Evolutionary conservation across 805 yeast genomes (phyloP).

Genomic region (Myxozyma vanderwaltii): DNA sequence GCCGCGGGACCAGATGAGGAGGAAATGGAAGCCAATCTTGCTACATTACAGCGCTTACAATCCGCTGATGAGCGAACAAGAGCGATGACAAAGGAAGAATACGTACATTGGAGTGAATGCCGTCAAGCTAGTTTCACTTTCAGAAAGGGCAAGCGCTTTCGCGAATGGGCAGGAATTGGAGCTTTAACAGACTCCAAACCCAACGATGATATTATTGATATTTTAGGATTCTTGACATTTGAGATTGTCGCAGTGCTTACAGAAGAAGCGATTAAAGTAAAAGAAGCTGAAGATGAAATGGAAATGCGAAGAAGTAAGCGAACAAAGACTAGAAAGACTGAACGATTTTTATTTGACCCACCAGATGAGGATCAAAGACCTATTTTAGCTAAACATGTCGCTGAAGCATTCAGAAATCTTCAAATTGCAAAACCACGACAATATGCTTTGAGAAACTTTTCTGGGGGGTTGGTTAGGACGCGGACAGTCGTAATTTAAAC

Average conservation of each 20-base stretch:
- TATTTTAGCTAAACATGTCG: constrained; percentile 73
- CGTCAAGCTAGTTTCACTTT: constrained; percentile 96
- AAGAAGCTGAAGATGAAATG: constrained; percentile 63
- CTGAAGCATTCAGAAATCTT: constrained; percentile 84
- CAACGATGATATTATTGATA: constrained; percentile 94
- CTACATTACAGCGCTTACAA: constrained; percentile 84
- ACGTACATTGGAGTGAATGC: constrained; percentile 98
- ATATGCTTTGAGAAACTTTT: constrained; percentile 67
- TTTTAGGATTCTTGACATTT: constrained; percentile 90
- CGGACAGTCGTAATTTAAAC: constrained; percentile 53
- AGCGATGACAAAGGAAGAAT: constrained; percentile 94
- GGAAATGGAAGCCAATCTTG: constrained; percentile 83
- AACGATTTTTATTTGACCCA: constrained; percentile 71
- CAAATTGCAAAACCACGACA: constrained; percentile 62
- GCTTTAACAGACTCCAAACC: constrained; percentile 86
- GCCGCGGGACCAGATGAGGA: constrained; percentile 63
- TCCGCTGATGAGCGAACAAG: constrained; percentile 92
- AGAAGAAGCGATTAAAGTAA: constrained; percentile 83
- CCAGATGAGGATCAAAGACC: constrained; percentile 85
- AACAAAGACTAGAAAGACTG: constrained; percentile 52
- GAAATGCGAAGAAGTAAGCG: constrained; percentile 42
- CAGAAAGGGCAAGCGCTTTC: constrained; percentile 87
- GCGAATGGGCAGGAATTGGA: constrained; percentile 93
- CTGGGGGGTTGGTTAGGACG: constrained; percentile 64
- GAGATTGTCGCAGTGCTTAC: constrained; percentile 95